Percentiles rank a stretch among this genome's conserved stretches.
phyloP scores from a whole-genome alignment of 176 grass and related monocot genomes.

The Oryza punctata region DNA sequence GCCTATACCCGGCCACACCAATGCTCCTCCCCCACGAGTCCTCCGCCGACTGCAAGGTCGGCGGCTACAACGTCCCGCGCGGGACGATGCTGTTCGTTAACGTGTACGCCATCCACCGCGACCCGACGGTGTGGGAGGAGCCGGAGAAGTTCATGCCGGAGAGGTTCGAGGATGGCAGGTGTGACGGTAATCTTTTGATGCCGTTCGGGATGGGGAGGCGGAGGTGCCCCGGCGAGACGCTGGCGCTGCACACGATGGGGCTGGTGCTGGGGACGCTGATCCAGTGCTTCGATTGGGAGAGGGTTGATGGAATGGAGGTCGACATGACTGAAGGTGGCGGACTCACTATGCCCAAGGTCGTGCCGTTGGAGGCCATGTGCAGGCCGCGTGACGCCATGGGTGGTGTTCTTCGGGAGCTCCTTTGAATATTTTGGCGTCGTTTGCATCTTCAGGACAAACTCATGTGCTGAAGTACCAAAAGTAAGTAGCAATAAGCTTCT shows the following conservation, averaged over 20 bases:
- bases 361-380: conserved; percentile 46
- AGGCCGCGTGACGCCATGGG: conserved; percentile 37
- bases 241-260: conserved; percentile 9
- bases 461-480: too few species aligned
- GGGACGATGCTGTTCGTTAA: conserved; percentile 59
- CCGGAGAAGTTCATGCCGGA: conserved; percentile 41
- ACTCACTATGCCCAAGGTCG: conserved; percentile 43
- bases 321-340: conserved; percentile 52
- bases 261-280: conserved; percentile 46
- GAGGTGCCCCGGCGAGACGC: conserved; percentile 46
- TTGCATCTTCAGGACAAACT: background rate
- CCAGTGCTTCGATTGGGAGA: conserved; percentile 73
- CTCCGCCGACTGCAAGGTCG: conserved; percentile 23
- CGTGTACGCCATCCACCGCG: conserved; percentile 51
- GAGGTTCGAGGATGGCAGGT: conserved; percentile 36
- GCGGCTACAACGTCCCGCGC: background rate
- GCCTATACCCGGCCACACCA: conserved; percentile 28
- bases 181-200: background rate
- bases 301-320: conserved; percentile 26
- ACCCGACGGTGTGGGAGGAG: conserved; percentile 14
- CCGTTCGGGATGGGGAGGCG: conserved; percentile 65
- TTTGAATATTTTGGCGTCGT: conserved; percentile 6
- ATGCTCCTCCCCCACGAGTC: conserved; percentile 46
- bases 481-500: too few species aligned
- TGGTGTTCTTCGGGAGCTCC: conserved; percentile 26